A percentile compares a stretch with the other conserved stretches of the same genome.
Conservation (phyloP, 345 rosid genomes). For the Hibiscus syriacus region DNA sequence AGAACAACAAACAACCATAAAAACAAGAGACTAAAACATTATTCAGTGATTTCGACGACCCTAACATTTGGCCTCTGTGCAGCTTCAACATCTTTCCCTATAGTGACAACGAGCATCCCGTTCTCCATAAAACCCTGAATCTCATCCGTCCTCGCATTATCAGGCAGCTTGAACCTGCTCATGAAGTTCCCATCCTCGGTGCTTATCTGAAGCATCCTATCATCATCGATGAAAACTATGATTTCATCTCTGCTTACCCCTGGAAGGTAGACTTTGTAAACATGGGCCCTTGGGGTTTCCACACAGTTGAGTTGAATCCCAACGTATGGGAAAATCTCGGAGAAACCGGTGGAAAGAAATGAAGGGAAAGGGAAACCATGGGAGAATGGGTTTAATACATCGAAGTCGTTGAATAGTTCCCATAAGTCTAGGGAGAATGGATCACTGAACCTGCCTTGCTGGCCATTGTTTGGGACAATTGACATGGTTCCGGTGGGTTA, state of each 20-base stretch:
- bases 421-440: neutral
- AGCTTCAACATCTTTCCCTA: neutral
- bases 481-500: neutral
- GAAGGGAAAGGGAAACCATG: neutral
- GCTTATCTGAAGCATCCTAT: constrained; percentile 10
- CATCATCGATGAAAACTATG: constrained; percentile 9
- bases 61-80: neutral
- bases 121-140: constrained; percentile 12
- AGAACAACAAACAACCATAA: neutral
- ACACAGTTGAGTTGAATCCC: constrained; percentile 4
- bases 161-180: constrained; percentile 14
- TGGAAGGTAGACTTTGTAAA: constrained; percentile 5
- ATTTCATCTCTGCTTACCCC: constrained; percentile 6
- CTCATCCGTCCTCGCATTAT: constrained; percentile 1
- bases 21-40: neutral
- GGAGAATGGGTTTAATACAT: constrained; percentile 2
- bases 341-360: neutral
- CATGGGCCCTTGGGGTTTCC: constrained; percentile 11
- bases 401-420: constrained; percentile 3
- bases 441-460: neutral
- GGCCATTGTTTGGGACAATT: neutral
- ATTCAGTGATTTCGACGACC: constrained; percentile 9
- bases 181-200: constrained; percentile 4
- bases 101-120: constrained; percentile 7
- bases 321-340: neutral